These are phyloP conservation scores for Russula lepida DNA, from an alignment of 768 basidiomycete species.

Conservation along the genomic window DNA sequence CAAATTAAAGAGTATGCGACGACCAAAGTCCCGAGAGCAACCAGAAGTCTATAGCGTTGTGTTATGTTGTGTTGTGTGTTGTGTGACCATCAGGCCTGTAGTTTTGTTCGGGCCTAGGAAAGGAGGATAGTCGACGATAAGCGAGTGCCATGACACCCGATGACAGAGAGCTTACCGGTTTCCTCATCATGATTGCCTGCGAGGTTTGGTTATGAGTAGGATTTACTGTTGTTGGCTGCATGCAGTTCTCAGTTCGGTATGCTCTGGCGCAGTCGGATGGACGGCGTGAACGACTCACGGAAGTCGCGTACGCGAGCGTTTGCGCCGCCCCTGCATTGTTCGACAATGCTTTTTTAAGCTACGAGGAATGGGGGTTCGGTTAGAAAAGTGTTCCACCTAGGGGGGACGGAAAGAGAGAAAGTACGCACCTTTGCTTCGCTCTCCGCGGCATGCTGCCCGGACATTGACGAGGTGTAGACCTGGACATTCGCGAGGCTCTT, in stretches of 20 bases:
- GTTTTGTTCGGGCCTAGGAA: slow-evolving; percentile 23
- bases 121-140: background rate
- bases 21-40: slow-evolving; percentile 16
- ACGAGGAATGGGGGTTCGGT: slow-evolving; percentile 18
- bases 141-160: background rate
- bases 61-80: slow-evolving; percentile 2
- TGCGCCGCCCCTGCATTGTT: slow-evolving; percentile 31
- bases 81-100: slow-evolving; percentile 12
- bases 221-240: slow-evolving; percentile 22
- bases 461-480: slow-evolving; percentile 56
- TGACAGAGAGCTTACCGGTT: slow-evolving; percentile 23
- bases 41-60: slow-evolving; percentile 9
- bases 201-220: slow-evolving; percentile 20
- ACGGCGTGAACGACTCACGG: slow-evolving; percentile 13
- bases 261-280: background rate
- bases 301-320: slow-evolving; percentile 23
- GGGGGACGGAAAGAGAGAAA: background rate
- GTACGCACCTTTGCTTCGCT: slow-evolving; percentile 64
- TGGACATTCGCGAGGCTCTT: slow-evolving; percentile 58
- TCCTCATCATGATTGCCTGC: slow-evolving; percentile 31
- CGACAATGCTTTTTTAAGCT: slow-evolving; percentile 60
- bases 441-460: slow-evolving; percentile 56
- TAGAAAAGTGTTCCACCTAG: background rate
- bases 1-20: slow-evolving; percentile 14
- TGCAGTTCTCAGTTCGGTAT: background rate